Base-by-base conservation (phyloP, 129 eudicot genomes). In the Flaveria linearis region DNA sequence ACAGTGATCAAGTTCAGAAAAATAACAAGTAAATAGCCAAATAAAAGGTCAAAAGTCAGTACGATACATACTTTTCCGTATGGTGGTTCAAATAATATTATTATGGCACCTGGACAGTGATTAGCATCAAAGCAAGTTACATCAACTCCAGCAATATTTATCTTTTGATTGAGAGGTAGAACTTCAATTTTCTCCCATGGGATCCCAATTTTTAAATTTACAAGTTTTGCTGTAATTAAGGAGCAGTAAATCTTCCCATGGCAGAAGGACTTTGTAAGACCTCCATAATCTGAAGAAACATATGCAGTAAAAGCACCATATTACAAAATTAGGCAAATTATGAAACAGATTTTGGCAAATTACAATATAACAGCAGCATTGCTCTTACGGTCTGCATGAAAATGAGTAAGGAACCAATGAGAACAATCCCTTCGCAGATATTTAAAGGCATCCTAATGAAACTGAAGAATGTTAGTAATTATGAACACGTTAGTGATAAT, bases 41-140 rank as follows among this genome's bases (percentile, higher is more conserved):
- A 45, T 20, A 82, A 45, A 7, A 10, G 18, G 8, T 15, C 55
- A 62, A 33, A 51, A 33, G 43, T 10, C 64, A 65, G 28, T 76
- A 50, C 50, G 75, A 72, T 76, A 42, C 89, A 49, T 71, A 91
- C 99, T 92, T 89, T 87, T 58, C 96, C 90, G 52, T 76, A 81
- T 61, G 97, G 96, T 52, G 93, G 92, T 79, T 91, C 96, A 86
- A 95, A 95, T 26, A 95, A 84, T 26, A 95, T 86, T 33, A 95
- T 85, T 36, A 95, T 57, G 61, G 99, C 84, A 83, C 99, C 97
- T 51, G 96, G 99, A 79, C 97, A 95, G 78, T 95, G 99, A 71
- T 95, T 95, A 56, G 99, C 99, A 86, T 91, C 99, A 81, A 87
- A 91, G 74, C 97, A 95, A 5, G 99, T 95, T 36, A 95, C 96